A percentile compares a stretch with the other conserved stretches of the same genome.
Evolutionary conservation across 257 asterid species (phyloP).

Genomic region (Solanum sitiens): DNA sequence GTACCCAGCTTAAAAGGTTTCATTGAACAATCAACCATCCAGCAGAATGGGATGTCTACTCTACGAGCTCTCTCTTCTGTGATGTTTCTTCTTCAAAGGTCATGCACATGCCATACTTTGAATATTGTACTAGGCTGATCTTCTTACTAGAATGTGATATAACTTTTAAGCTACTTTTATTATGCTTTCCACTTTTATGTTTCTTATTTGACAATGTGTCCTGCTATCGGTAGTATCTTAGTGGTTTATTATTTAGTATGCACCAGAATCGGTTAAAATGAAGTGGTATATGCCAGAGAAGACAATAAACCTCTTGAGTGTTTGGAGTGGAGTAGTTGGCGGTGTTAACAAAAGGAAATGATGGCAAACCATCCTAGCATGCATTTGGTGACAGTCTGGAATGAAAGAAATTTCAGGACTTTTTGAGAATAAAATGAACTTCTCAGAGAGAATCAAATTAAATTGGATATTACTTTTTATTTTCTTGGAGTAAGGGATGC

Average conservation of each 20-base stretch:
- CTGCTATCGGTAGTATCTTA: background rate
- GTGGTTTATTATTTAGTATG: background rate
- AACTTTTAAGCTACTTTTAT: background rate
- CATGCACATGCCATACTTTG: background rate
- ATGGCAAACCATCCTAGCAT: background rate
- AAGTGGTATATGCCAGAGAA: background rate
- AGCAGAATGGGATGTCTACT: slow-evolving; percentile 46
- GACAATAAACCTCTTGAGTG: background rate
- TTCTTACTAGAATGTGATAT: background rate
- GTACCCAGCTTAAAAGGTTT: slow-evolving; percentile 68
- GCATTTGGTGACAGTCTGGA: background rate
- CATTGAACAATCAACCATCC: slow-evolving; percentile 35
- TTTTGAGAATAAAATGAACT: background rate
- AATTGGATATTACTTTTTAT: background rate
- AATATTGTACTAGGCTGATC: background rate
- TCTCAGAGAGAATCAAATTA: background rate
- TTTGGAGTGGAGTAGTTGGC: background rate
- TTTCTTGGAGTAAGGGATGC: background rate
- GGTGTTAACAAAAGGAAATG: background rate
- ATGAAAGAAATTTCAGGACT: background rate
- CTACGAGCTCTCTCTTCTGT: slow-evolving; percentile 65
- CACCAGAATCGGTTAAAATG: background rate
- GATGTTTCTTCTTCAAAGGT: slow-evolving; percentile 79
- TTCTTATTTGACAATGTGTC: background rate
- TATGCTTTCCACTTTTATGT: background rate